phyloP scores from a whole-genome alignment of 345 rosid genomes.

The Psidium guajava region DNA sequence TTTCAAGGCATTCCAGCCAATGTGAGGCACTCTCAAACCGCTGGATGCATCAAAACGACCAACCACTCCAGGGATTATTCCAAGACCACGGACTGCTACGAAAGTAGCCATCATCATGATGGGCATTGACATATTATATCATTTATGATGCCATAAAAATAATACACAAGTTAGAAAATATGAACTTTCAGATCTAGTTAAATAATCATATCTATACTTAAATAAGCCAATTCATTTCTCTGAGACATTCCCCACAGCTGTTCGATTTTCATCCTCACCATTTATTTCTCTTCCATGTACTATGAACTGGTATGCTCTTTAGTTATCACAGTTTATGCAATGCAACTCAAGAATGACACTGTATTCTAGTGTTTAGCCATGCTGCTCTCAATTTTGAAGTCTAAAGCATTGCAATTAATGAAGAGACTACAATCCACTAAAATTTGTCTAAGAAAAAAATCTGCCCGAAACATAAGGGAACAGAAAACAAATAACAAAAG shows the following conservation, averaged over 20 bases:
- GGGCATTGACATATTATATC: background rate
- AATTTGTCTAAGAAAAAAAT: background rate
- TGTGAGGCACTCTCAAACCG: conserved; percentile 85
- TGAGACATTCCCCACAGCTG: background rate
- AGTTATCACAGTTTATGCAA: background rate
- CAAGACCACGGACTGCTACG: conserved; percentile 76
- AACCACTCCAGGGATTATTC: conserved; percentile 85
- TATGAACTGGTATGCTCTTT: background rate
- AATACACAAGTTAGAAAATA: background rate
- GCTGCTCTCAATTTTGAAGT: background rate
- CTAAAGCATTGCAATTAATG: background rate
- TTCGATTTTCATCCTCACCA: background rate
- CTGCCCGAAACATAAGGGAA: background rate
- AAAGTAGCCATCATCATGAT: background rate
- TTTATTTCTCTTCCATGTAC: background rate
- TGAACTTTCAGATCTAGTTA: background rate
- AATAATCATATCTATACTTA: background rate
- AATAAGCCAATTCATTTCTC: background rate
- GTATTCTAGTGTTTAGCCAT: background rate
- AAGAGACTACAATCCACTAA: background rate
- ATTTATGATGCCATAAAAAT: background rate
- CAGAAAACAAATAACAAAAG: background rate
- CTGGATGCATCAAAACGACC: conserved; percentile 72
- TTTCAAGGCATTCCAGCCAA: conserved; percentile 98
- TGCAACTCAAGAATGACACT: background rate